A percentile compares a stretch with the other conserved stretches of the same genome.
phyloP scores from a whole-genome alignment of 495 filamentous ascomycete species.

The Bacidia rubella region DNA sequence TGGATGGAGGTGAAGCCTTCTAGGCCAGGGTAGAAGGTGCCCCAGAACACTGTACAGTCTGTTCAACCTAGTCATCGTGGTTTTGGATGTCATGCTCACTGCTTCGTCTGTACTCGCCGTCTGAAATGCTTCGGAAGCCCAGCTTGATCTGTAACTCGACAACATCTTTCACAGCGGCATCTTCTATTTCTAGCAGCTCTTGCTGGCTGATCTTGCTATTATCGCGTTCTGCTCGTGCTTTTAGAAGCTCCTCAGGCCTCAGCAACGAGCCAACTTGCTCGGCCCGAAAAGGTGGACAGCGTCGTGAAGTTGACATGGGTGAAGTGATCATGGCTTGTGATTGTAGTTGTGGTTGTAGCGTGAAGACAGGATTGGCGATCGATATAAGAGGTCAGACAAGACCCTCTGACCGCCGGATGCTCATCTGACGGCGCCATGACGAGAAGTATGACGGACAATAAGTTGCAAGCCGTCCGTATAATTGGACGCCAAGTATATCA shows the following conservation, averaged over 20 bases:
- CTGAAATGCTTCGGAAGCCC: conserved; percentile 54
- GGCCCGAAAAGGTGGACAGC: conserved; percentile 62
- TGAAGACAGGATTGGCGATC: background rate
- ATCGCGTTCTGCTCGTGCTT: conserved; percentile 46
- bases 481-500: background rate
- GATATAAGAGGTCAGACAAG: background rate
- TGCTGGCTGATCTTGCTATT: conserved; percentile 28
- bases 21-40: conserved; percentile 63
- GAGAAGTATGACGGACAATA: background rate
- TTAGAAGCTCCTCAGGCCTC: conserved; percentile 54
- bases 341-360: no score
- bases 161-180: conserved; percentile 52
- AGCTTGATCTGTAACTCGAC: conserved; percentile 52
- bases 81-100: conserved; percentile 23
- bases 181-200: conserved; percentile 39
- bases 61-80: background rate
- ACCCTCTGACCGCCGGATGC: background rate
- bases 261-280: conserved; percentile 78
- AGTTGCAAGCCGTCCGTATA: background rate
- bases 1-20: conserved; percentile 52
- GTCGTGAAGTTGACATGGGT: conserved; percentile 11
- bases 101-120: conserved; percentile 65
- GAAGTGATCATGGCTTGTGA: no score
- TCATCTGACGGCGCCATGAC: background rate
- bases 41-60: conserved; percentile 43